Percentiles rank a stretch among this genome's conserved stretches.
phyloP scores from a whole-genome alignment of 106 monocot species.

The Dactylorhiza incarnata region DNA sequence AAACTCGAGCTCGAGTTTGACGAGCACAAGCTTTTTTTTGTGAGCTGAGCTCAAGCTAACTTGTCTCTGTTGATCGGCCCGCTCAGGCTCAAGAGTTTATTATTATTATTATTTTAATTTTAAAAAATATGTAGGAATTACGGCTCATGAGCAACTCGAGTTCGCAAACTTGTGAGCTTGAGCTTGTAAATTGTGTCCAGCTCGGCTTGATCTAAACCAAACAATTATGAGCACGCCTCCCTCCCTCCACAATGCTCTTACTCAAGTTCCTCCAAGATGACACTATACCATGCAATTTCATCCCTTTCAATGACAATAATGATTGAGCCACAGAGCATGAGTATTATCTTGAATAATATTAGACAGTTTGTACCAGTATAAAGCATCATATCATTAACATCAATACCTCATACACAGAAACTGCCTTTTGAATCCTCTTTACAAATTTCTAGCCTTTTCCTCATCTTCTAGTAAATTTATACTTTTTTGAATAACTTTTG shows the following conservation, averaged over 20 bases:
- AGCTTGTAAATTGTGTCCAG: no score
- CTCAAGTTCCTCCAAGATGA: not conserved
- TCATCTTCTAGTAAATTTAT: not conserved
- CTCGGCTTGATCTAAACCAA: not conserved
- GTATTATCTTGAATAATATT: not conserved
- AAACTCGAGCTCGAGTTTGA: no score
- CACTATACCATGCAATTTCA: not conserved
- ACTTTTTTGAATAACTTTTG: not conserved
- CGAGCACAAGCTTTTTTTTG: no score
- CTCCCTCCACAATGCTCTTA: not conserved
- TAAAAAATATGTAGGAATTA: no score
- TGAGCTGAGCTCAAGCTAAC: no score
- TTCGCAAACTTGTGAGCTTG: no score
- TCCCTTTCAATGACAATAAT: not conserved
- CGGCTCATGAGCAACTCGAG: no score
- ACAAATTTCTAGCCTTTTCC: not conserved
- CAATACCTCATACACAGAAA: not conserved
- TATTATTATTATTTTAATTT: no score
- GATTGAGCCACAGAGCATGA: not conserved
- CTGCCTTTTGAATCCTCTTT: not conserved
- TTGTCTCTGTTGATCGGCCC: no score
- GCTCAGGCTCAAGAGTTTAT: no score
- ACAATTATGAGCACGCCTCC: not conserved
- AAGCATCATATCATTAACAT: not conserved
- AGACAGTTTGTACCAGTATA: not conserved